Evolutionary conservation across 352 stramenopile species (phyloP).

Genomic region (Peronospora farinosa): DNA sequence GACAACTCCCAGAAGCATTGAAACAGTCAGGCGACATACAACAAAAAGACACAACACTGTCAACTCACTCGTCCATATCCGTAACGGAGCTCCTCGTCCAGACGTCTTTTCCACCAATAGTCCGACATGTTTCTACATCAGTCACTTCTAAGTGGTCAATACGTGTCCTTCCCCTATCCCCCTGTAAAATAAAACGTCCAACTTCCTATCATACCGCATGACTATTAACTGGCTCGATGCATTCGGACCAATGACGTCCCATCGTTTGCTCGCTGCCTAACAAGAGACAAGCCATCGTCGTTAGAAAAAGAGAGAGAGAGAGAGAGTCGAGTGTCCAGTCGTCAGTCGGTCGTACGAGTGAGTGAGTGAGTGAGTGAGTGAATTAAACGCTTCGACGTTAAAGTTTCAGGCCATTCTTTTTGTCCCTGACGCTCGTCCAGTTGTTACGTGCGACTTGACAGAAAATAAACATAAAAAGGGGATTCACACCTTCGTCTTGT

Average conservation of each 20-base stretch:
- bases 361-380: no score
- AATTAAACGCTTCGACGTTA: no score
- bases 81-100: neutral
- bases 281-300: conserved; percentile 4
- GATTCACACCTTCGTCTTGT: no score
- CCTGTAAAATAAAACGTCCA: neutral
- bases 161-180: neutral
- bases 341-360: neutral
- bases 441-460: conserved; percentile 19
- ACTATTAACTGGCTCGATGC: conserved; percentile 22
- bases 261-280: conserved; percentile 17
- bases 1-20: conserved; percentile 6
- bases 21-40: conserved; percentile 7
- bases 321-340: conserved; percentile 14
- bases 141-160: conserved; percentile 9
- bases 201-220: neutral
- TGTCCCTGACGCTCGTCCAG: conserved; percentile 13
- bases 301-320: neutral
- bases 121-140: neutral
- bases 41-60: no score
- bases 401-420: no score
- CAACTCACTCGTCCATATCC: no score
- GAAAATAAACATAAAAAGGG: neutral
- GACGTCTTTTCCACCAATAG: conserved; percentile 22
- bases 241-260: conserved; percentile 30